Conservation (phyloP, 2,329 filamentous ascomycete species). For the Aspergillus viridinutans region DNA sequence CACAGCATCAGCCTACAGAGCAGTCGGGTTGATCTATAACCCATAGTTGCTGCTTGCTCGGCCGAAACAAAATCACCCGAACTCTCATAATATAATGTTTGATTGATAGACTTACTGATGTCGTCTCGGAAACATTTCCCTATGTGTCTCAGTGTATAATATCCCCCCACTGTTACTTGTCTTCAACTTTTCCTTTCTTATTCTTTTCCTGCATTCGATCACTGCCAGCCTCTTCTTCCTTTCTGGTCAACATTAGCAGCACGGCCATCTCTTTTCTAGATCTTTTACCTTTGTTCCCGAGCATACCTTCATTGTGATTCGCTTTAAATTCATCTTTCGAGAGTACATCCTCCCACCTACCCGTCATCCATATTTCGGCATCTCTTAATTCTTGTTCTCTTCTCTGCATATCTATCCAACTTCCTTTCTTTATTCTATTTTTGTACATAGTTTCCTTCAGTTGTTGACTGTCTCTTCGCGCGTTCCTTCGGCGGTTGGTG, state of each 20-base stretch:
- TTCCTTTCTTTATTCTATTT: constrained; percentile 5
- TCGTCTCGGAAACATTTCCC: constrained; percentile 23
- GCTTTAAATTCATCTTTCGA: constrained; percentile 4
- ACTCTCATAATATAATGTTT: constrained; percentile 27
- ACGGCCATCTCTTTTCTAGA: neutral
- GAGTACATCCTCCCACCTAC: constrained; percentile 8
- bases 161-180: constrained; percentile 2
- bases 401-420: constrained; percentile 1
- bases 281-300: neutral
- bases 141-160: constrained; percentile 19
- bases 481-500: constrained; percentile 12
- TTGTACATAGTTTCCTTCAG: constrained; percentile 27
- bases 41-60: neutral
- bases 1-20: constrained; percentile 21
- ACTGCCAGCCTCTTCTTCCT: neutral
- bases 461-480: constrained; percentile 8
- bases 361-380: constrained; percentile 5
- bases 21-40: constrained; percentile 18
- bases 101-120: constrained; percentile 29
- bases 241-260: neutral
- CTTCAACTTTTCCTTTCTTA: neutral
- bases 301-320: neutral
- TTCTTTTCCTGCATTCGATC: constrained; percentile 2
- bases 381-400: constrained; percentile 1
- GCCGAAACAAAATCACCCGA: constrained; percentile 1